These are phyloP conservation scores for Aspergillus sparsus DNA, from an alignment of 495 filamentous ascomycete genomes.

Conservation along the genomic window DNA sequence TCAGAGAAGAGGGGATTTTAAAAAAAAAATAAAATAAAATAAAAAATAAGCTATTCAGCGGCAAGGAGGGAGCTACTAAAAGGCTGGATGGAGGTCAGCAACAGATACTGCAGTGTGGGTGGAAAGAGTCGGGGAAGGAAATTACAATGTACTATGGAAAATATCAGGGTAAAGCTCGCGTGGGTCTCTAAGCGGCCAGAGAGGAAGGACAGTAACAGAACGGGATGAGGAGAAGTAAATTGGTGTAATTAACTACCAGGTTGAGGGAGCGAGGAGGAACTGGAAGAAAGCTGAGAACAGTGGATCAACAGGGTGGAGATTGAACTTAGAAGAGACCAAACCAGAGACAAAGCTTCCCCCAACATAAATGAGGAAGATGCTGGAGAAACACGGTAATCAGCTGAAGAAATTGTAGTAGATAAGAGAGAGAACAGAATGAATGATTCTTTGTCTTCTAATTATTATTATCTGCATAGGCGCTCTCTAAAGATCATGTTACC, in stretches of 20 bases:
- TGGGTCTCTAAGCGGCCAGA: constrained; percentile 23
- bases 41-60: constrained; percentile 11
- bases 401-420: neutral
- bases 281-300: constrained; percentile 10
- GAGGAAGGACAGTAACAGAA: constrained; percentile 6
- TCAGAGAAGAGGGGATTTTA: constrained; percentile 5
- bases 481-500: too few relatives aligned
- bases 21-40: neutral
- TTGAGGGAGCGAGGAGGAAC: too few relatives aligned
- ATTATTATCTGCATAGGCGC: too few relatives aligned
- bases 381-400: neutral
- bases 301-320: constrained; percentile 19
- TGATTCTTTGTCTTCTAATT: too few relatives aligned
- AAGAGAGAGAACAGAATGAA: too few relatives aligned
- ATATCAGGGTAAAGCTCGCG: constrained; percentile 23
- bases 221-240: constrained; percentile 22
- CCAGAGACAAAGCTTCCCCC: neutral
- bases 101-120: neutral
- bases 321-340: neutral
- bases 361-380: neutral
- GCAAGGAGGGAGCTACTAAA: constrained; percentile 7
- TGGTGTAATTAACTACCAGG: neutral
- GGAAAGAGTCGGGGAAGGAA: neutral
- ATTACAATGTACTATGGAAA: constrained; percentile 1
- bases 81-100: constrained; percentile 6